Evolutionary conservation across 192 early-diverging fungal genomes (phyloP).

Genomic region (Thamnidium elegans): DNA sequence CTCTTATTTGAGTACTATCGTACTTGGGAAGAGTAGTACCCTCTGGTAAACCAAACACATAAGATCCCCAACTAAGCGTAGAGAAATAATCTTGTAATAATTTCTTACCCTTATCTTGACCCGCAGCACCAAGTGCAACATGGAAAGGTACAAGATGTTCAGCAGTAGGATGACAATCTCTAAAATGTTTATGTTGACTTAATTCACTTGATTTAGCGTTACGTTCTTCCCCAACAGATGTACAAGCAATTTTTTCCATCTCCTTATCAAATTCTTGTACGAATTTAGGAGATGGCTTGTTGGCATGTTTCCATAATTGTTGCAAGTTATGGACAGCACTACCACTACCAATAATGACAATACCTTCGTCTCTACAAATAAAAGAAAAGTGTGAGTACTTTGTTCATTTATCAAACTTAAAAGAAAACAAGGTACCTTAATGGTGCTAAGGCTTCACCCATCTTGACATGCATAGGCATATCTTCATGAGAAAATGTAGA

Average conservation of each 20-base stretch:
- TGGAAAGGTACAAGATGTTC: constrained; percentile 71
- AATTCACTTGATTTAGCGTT: constrained; percentile 39
- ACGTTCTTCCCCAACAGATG: constrained; percentile 33
- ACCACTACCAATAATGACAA: constrained; percentile 66
- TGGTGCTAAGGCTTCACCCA: constrained; percentile 51
- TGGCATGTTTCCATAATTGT: constrained; percentile 39
- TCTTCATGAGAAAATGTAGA: constrained; percentile 56
- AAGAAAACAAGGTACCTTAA: constrained; percentile 32
- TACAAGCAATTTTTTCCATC: constrained; percentile 43
- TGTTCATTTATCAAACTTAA: neutral
- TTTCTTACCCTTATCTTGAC: constrained; percentile 37
- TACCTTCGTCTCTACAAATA: constrained; percentile 49
- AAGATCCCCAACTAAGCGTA: constrained; percentile 34
- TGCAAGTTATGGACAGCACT: constrained; percentile 65
- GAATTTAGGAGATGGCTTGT: constrained; percentile 43
- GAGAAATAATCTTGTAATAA: constrained; percentile 35
- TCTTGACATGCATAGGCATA: constrained; percentile 49
- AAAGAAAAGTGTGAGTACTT: neutral
- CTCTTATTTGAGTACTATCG: neutral
- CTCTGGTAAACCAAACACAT: constrained; percentile 23
- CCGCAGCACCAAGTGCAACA: constrained; percentile 62
- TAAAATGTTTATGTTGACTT: constrained; percentile 38
- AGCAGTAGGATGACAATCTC: constrained; percentile 59
- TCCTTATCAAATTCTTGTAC: constrained; percentile 57
- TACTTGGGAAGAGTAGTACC: constrained; percentile 8